Conservation (phyloP, 2,329 filamentous ascomycete genomes). For the Fusarium beomiforme region DNA sequence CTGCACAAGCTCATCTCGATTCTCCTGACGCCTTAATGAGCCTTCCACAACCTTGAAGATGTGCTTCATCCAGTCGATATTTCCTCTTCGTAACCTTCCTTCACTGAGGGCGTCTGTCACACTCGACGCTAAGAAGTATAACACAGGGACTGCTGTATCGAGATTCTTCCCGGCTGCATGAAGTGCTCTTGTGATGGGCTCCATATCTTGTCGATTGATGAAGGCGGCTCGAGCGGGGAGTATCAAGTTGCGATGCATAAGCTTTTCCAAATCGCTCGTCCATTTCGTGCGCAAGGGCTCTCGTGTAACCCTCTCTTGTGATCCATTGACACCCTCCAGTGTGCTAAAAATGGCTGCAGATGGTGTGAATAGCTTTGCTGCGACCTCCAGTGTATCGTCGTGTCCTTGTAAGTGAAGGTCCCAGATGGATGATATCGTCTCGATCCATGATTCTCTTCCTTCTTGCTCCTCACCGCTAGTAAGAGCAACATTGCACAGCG, state of each 20-base stretch:
- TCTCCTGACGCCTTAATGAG: slow-evolving; percentile 36
- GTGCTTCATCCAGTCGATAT: slow-evolving; percentile 52
- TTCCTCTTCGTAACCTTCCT: slow-evolving; percentile 47
- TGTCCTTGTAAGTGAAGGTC: slow-evolving; percentile 62
- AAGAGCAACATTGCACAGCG: slow-evolving; percentile 55
- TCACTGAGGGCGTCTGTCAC: slow-evolving; percentile 39
- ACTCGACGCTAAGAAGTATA: slow-evolving; percentile 56
- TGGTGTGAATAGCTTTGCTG: slow-evolving; percentile 56
- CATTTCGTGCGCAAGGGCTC: slow-evolving; percentile 49
- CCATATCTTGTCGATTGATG: slow-evolving; percentile 53
- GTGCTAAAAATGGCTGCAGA: slow-evolving; percentile 52
- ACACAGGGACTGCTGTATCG: slow-evolving; percentile 52
- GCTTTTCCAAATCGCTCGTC: slow-evolving; percentile 57
- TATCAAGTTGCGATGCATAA: slow-evolving; percentile 62
- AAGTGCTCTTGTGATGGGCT: slow-evolving; percentile 54
- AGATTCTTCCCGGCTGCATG: slow-evolving; percentile 50
- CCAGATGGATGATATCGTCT: slow-evolving; percentile 60
- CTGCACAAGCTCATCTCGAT: slow-evolving; percentile 45
- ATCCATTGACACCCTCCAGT: slow-evolving; percentile 47
- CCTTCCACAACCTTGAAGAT: slow-evolving; percentile 48
- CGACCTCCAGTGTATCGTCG: slow-evolving; percentile 60
- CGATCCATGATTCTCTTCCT: slow-evolving; percentile 59
- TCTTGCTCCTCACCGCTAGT: slow-evolving; percentile 47
- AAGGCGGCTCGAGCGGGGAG: slow-evolving; percentile 61
- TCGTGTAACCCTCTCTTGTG: slow-evolving; percentile 10